Base-by-base conservation (phyloP, 75 land plant genomes). In the Pseudotsuga menziesii region DNA sequence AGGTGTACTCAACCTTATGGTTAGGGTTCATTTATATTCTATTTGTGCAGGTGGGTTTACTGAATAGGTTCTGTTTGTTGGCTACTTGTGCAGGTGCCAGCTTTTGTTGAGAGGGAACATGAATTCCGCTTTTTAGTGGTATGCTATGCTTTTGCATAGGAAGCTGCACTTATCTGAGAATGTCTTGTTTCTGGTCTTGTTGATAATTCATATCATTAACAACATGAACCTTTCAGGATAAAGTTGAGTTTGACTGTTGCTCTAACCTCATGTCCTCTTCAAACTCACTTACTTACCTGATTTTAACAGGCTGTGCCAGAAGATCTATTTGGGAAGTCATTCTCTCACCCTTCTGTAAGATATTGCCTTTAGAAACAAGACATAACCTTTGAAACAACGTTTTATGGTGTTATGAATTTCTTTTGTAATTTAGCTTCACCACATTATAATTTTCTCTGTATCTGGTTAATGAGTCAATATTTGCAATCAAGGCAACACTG, bases 71-170 rank as follows among this genome's bases (percentile, higher is more conserved):
- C 23, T 39, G 61, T 17, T 22, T 22, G 20, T 74, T 74, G 54
- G n/a, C 35, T 54, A 54, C 26, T 48, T 44, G 36, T 85, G 82
- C 92, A 96, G 98, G 81, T 96, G 57, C 91, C 97, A 59, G 86
- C 92, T 39, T 96, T 91, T 61, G 84, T 96, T 52, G 82, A 90
- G 35, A 86, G 98, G 78, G 98, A 96, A 83, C 88, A 88, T 75
- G 98, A 96, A 74, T 96, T 96, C 75, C 88, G 97, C 9, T 96
- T 94, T 80, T 80, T 96, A 61, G 91, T 84, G 74, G 98, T 96
- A 80, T 79, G 95, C 78, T 14, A 6, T 39, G 2, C 25, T 13
- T 20, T 8, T 35, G 52, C 39, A 57, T 79, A n/a, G 58, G 25
- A 71, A 39, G 75, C 13, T 75, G 58, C 19, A 25, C 26, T 69